Evolutionary conservation across 2,329 filamentous ascomycete genomes (phyloP), one percentile per base, ranked within the genome.

Genomic region (Thermothelomyces thermophilus): DNA sequence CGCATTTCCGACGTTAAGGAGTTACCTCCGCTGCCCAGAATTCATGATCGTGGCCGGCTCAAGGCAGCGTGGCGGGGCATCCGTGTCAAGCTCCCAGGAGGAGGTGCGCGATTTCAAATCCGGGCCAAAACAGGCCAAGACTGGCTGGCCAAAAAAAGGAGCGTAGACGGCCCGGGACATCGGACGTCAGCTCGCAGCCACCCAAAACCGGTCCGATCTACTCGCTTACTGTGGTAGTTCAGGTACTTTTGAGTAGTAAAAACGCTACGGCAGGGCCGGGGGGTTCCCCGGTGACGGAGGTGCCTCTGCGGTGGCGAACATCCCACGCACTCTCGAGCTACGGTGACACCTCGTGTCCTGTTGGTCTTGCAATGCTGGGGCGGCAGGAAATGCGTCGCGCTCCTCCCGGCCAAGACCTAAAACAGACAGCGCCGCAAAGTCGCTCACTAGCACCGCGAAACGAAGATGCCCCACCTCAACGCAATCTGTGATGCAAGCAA

Each of bases 401-500:
- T 31, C 10, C 1, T 20, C 5, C 19, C 10, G 11, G 11, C 10
- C 22, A 26, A 14, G 16, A 7, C 6, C 28, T 14, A 20, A 36
- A 39, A 35, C 28, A 33, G 34, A 24, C 35, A 31, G 30, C 7
- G 35, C 22, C 13, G 22, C 26, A 10, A 60, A 56, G 56, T 58
- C 52, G 37, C 56, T 33, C 56, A 55, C 54, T 59, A 60, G 30
- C 54, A 49, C n/a, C 28, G 8, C 7, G n/a, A 44, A 43, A 40
- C 11, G 28, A 22, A 34, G 17, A 34, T 33, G 48, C 56, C 56
- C 56, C 51, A 54, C 56, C 41, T 44, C 26, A 39, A 3, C 35
- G 42, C 41, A 51, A 50, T 58, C 49, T 36, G 51, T 58, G 57
- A 57, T 58, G 57, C 57, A 59, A 59, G 46, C 53, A 36, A 51